Evolutionary conservation across 805 yeast species (phyloP), one percentile per base, ranked within the genome.

Genomic region (Pichia thaimueangensis): DNA sequence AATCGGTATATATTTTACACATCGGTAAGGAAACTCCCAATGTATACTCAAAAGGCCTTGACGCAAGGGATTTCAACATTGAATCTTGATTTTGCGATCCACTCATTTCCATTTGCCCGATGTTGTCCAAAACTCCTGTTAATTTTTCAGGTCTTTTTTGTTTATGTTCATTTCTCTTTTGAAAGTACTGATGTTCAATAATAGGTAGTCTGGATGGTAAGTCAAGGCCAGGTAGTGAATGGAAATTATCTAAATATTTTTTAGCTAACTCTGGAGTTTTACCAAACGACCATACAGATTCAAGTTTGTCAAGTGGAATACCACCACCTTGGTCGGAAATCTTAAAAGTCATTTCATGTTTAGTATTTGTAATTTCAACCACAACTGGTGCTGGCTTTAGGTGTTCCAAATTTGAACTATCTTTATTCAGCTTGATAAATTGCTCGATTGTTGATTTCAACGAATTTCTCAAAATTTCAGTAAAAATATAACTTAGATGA

Each of bases 271-370:
- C 71, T 4, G 85, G 79, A 20, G 73, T 70, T 58, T 83, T 84
- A 4, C 89, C 89, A 64, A 93, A 91, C 0, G 95, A 84, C 95
- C 96, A 91, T 8, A 88, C 70, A 33, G 79, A 74, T 13, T 70
- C 68, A 28, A 84, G 68, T 27, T 78, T 71, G 17, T 73, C 74
- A 35, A 72, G 70, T 10, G 74, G 69, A 37, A 91, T 67, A 2
- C 97, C 98, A 23, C 97, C 97, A 3, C 96, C 97, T 51, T 75
- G 80, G 61, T 91, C 98, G 5, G 91, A 80, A 38, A 91, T 77
- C 40, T 95, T 71, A 58, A 91, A 82, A 4, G 80, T 68, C 22
- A 86, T 80, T 36, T 80, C 76, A 30, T 78, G 81, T 11, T 75
- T 69, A 16, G 85, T 76, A 47, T 81, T 74, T 2, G 85, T 70